A percentile compares a stretch with the other conserved stretches of the same genome.
These are phyloP conservation scores for Penicillium concentricum DNA, from an alignment of 2,329 filamentous ascomycete species.

Conservation along the genomic window DNA sequence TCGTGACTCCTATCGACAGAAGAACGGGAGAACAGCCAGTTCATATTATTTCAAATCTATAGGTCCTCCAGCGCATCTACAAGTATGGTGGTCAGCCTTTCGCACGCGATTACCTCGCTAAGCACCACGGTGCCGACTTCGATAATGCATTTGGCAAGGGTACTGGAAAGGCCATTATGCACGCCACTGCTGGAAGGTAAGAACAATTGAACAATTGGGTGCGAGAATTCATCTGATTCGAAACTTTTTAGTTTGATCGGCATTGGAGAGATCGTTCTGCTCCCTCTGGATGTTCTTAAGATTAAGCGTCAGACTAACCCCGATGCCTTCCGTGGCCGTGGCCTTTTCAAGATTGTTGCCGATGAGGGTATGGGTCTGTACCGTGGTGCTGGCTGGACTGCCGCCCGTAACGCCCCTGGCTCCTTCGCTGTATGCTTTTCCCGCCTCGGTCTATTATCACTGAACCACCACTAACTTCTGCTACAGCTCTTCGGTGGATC, in stretches of 20 bases:
- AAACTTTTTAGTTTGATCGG: slow-evolving; percentile 70
- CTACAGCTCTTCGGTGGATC: slow-evolving; percentile 88
- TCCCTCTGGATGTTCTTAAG: slow-evolving; percentile 95
- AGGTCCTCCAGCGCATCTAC: slow-evolving; percentile 92
- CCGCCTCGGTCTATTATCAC: slow-evolving; percentile 16
- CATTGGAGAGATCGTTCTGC: slow-evolving; percentile 92
- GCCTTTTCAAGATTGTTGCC: slow-evolving; percentile 80
- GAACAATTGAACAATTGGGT: slow-evolving; percentile 13
- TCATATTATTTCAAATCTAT: slow-evolving; percentile 13
- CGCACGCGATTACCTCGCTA: slow-evolving; percentile 80
- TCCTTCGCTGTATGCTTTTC: slow-evolving; percentile 78
- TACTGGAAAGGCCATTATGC: slow-evolving; percentile 96
- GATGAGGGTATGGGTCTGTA: slow-evolving; percentile 97
- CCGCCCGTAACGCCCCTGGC: slow-evolving; percentile 91
- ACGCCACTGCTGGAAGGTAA: slow-evolving; percentile 89
- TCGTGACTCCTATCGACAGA: slow-evolving; percentile 16
- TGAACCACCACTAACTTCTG: slow-evolving; percentile 1
- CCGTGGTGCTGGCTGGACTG: slow-evolving; percentile 96
- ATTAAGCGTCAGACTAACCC: slow-evolving; percentile 99
- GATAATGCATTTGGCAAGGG: slow-evolving; percentile 91
- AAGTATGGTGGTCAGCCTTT: slow-evolving; percentile 98
- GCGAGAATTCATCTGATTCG: neutral
- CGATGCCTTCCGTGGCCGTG: slow-evolving; percentile 92
- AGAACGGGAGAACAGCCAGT: neutral
- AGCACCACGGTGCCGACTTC: slow-evolving; percentile 78